phyloP scores from a whole-genome alignment of 345 rosid species.

The Brassica carinata region DNA sequence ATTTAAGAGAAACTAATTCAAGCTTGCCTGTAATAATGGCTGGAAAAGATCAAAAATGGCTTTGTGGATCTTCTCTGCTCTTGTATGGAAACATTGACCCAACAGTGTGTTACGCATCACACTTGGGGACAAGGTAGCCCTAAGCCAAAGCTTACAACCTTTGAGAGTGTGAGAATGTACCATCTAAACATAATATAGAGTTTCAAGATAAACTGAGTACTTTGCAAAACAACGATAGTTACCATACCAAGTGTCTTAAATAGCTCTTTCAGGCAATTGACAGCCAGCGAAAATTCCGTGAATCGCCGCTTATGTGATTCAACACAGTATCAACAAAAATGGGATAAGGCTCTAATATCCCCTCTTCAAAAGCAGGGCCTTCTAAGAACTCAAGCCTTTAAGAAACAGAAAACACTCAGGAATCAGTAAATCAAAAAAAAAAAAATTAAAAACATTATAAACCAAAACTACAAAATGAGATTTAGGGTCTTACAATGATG shows the following conservation, averaged over 20 bases:
- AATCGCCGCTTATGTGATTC: slow-evolving; percentile 86
- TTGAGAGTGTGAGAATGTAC: slow-evolving; percentile 32
- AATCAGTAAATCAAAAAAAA: slow-evolving; percentile 26
- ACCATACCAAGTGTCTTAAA: slow-evolving; percentile 88
- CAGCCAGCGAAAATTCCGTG: slow-evolving; percentile 88
- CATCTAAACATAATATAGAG: slow-evolving; percentile 28
- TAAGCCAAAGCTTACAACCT: slow-evolving; percentile 99
- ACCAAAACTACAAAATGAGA: slow-evolving; percentile 25
- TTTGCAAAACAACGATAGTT: slow-evolving; percentile 22
- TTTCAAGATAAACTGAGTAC: slow-evolving; percentile 20
- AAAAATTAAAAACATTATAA: background rate
- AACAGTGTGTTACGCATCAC: slow-evolving; percentile 93
- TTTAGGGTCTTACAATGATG: slow-evolving; percentile 76
- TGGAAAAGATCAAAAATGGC: slow-evolving; percentile 94
- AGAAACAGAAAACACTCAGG: slow-evolving; percentile 26
- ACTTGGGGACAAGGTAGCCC: slow-evolving; percentile 91
- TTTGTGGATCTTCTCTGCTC: slow-evolving; percentile 88
- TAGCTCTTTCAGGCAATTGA: slow-evolving; percentile 81
- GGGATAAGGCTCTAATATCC: slow-evolving; percentile 89
- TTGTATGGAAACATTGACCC: slow-evolving; percentile 98
- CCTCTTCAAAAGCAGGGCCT: slow-evolving; percentile 95
- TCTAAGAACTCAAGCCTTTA: slow-evolving; percentile 94
- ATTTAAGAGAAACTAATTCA: slow-evolving; percentile 13
- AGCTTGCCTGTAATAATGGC: slow-evolving; percentile 87
- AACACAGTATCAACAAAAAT: slow-evolving; percentile 91